Evolutionary conservation across 768 basidiomycete genomes (phyloP).

Genomic region (Arthromyces matolae): DNA sequence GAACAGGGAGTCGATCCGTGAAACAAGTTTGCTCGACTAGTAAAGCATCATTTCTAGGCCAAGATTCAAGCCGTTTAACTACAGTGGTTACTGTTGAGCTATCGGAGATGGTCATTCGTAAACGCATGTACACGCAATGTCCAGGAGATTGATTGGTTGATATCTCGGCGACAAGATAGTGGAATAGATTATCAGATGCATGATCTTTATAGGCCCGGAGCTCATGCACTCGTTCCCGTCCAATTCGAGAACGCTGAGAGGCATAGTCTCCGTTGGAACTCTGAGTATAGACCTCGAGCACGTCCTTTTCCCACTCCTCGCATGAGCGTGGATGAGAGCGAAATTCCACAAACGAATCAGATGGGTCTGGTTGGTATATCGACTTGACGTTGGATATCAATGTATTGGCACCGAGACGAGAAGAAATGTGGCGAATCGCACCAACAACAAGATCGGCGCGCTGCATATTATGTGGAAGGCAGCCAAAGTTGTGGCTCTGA

Average conservation of each 20-base stretch:
- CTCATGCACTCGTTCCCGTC: slow-evolving; percentile 5
- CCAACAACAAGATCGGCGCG: neutral
- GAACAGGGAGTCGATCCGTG: slow-evolving; percentile 2
- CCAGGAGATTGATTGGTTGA: slow-evolving; percentile 1
- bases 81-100: slow-evolving; percentile 1
- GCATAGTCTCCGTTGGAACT: slow-evolving; percentile 4
- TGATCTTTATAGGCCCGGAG: slow-evolving; percentile 6
- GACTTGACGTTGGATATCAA: neutral
- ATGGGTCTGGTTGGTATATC: neutral
- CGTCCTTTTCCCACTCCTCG: slow-evolving; percentile 8
- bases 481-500: neutral
- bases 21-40: slow-evolving; percentile 10
- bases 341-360: slow-evolving; percentile 6
- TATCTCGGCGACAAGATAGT: slow-evolving; percentile 6
- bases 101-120: neutral
- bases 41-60: slow-evolving; percentile 3
- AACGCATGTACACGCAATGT: slow-evolving; percentile 2
- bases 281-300: slow-evolving; percentile 3
- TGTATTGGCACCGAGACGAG: neutral
- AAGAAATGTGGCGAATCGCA: slow-evolving; percentile 2
- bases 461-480: neutral
- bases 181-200: neutral
- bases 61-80: slow-evolving; percentile 5
- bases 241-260: slow-evolving; percentile 1
- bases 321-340: slow-evolving; percentile 5